A percentile compares a stretch with the other conserved stretches of the same genome.
phyloP scores from a whole-genome alignment of 2,329 filamentous ascomycete genomes.

The Hysterium pulicare region DNA sequence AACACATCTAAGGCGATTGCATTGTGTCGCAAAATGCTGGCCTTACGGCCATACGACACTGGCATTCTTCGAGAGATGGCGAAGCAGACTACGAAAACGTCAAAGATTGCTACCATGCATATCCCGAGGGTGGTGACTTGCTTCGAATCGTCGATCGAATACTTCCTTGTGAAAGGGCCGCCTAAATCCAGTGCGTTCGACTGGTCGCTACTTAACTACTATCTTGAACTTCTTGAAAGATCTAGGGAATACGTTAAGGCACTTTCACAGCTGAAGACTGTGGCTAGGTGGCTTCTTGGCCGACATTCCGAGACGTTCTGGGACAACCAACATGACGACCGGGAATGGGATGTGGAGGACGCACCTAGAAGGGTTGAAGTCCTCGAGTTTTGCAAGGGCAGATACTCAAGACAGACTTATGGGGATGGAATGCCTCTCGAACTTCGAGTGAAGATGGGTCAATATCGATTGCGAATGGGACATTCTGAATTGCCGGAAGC shows the following conservation, averaged over 20 bases:
- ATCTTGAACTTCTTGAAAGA: constrained; percentile 74
- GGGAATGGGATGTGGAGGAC: constrained; percentile 81
- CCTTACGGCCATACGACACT: constrained; percentile 52
- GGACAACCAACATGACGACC: constrained; percentile 72
- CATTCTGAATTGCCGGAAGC: constrained; percentile 65
- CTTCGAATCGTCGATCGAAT: constrained; percentile 53
- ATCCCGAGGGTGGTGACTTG: constrained; percentile 47
- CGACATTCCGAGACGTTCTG: constrained; percentile 72
- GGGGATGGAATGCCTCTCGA: constrained; percentile 74
- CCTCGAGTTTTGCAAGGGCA: constrained; percentile 56
- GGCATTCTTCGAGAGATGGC: constrained; percentile 55
- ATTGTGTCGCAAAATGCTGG: constrained; percentile 53
- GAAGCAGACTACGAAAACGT: constrained; percentile 52
- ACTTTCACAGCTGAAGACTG: constrained; percentile 64
- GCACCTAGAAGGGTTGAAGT: constrained; percentile 62
- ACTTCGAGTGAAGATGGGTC: constrained; percentile 76
- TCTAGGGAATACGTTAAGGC: constrained; percentile 62
- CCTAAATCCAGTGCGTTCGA: constrained; percentile 48
- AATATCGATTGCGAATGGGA: constrained; percentile 73
- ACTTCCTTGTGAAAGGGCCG: constrained; percentile 43
- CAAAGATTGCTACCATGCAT: constrained; percentile 45
- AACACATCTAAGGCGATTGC: constrained; percentile 30
- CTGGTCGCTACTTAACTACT: constrained; percentile 85
- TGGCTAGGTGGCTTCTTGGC: constrained; percentile 80
- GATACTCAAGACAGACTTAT: constrained; percentile 59